Base-by-base conservation (phyloP, 495 filamentous ascomycete species). In the Aspergillus indologenus region DNA sequence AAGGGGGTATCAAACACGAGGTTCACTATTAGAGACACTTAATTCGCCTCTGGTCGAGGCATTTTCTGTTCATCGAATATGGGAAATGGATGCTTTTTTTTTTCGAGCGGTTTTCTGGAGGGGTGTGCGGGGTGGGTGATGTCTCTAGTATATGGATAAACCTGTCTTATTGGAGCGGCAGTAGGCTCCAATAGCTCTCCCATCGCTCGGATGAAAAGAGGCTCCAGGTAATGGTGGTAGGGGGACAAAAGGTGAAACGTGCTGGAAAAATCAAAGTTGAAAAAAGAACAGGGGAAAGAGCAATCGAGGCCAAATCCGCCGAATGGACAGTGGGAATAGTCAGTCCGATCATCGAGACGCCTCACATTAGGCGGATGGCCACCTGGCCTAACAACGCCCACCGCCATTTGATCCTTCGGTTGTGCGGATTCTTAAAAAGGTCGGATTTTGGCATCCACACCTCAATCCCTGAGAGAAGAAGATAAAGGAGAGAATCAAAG, bases 1-100 rank as follows among this genome's bases (percentile, higher is more conserved):
- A 24, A 44, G 61, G 60, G 61, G 56, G 61, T 63, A 63, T 63
- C 61, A 63, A 63, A 53, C 56, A 60, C 31, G 42, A 23, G 53
- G 48, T 12, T 56, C 45, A 50, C 22, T 5, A 50, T 50, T n/a
- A 50, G 47, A 47, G 45, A 47, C 47, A 50, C 11, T 22, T 26
- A 5, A 22, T n/a, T 50, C 22, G 47, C 47, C 47, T 50, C 18
- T 5, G 47, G 17, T 22, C 2, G 21, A 50, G 24, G 47, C 34
- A 40, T 40, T 40, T 40, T 40, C 34, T 40, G 34, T 40, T 40
- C 34, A 29, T 47, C 15, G 55, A 45, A 22, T 49, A 47, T 23
- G 23, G 19, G 49, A n/a, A 51, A 56, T 56, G 34, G 42, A 24
- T 42, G 48, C 46, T 60, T 61, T 57, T 50, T 60, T 53, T 19